A percentile compares a stretch with the other conserved stretches of the same genome.
Evolutionary conservation across 169 alveolate genomes (phyloP).

Genomic region (Theileria annulata): DNA sequence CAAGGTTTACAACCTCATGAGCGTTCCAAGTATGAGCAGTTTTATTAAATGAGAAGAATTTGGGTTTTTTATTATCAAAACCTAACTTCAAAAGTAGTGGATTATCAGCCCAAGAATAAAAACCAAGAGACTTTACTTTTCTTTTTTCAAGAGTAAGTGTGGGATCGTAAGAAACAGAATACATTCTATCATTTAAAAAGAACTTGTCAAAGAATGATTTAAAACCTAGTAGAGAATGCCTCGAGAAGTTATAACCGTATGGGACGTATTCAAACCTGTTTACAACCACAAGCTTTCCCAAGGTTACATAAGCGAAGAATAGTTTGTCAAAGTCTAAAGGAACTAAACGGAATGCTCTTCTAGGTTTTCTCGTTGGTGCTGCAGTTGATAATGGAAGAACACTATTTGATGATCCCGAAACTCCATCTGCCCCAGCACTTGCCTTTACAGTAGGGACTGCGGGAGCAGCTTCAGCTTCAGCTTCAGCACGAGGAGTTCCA

Average conservation of each 20-base stretch:
- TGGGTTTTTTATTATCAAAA: neutral
- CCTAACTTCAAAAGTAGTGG: slow-evolving; percentile 1
- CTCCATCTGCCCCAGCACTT: slow-evolving; percentile 2
- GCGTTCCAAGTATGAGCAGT: neutral
- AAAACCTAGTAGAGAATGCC: neutral
- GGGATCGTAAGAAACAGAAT: neutral
- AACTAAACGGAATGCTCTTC: neutral
- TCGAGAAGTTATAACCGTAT: slow-evolving; percentile 1
- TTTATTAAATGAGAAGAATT: neutral
- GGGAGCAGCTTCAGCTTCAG: neutral
- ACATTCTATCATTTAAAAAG: neutral
- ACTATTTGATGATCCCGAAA: neutral
- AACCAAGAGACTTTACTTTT: neutral
- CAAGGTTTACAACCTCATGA: neutral
- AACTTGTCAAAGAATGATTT: neutral
- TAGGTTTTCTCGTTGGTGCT: neutral
- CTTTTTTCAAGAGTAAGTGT: neutral
- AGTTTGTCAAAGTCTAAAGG: neutral
- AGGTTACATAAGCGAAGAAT: neutral
- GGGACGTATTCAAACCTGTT: neutral
- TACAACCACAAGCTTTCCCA: slow-evolving; percentile 3
- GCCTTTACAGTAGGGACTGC: neutral
- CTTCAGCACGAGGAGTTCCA: neutral
- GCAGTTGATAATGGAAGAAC: neutral
- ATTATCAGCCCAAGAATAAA: neutral